Percentiles rank a stretch among this genome's conserved stretches.
Evolutionary conservation across 108 stramenopile genomes (phyloP).

Genomic region (Seminavis robusta): DNA sequence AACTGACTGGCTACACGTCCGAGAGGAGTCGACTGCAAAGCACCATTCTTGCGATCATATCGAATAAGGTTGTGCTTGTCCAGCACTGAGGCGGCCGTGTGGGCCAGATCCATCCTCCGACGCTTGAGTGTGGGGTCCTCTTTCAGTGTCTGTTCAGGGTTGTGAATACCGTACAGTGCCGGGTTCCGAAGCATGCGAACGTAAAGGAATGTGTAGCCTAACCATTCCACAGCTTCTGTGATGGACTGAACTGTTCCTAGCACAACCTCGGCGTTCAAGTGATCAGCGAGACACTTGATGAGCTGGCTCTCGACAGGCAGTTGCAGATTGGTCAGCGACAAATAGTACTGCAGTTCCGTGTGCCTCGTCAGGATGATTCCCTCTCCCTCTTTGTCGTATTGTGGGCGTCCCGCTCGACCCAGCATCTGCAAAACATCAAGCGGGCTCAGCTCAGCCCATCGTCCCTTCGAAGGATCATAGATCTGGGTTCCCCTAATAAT

Average conservation of each 20-base stretch:
- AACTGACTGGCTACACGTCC: constrained; percentile 97
- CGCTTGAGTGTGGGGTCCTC: constrained; percentile 88
- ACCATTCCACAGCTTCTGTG: constrained; percentile 94
- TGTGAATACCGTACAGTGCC: constrained; percentile 78
- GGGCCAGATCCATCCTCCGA: constrained; percentile 88
- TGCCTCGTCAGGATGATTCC: constrained; percentile 99
- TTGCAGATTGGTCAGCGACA: constrained; percentile 97
- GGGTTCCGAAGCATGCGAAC: constrained; percentile 97
- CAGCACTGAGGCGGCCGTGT: constrained; percentile 88
- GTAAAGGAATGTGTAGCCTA: constrained; percentile 98
- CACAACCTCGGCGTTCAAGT: constrained; percentile 97
- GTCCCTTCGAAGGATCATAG: constrained; percentile 95
- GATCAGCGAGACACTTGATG: constrained; percentile 92
- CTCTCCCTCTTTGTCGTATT: constrained; percentile 98
- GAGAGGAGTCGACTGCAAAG: constrained; percentile 90
- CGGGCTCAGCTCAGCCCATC: constrained; percentile 98
- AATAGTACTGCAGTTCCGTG: constrained; percentile 98
- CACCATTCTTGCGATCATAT: constrained; percentile 93
- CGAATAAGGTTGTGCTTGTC: constrained; percentile 91
- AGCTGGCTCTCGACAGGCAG: constrained; percentile 98
- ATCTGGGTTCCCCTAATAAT: constrained; percentile 99
- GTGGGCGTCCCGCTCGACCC: constrained; percentile 98
- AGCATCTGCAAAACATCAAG: constrained; percentile 99
- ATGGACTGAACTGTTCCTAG: constrained; percentile 91
- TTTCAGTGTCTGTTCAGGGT: constrained; percentile 57